Percentiles rank a stretch among this genome's conserved stretches.
Evolutionary conservation across 2,329 filamentous ascomycete species (phyloP).

Genomic region (Microsporum audouinii): DNA sequence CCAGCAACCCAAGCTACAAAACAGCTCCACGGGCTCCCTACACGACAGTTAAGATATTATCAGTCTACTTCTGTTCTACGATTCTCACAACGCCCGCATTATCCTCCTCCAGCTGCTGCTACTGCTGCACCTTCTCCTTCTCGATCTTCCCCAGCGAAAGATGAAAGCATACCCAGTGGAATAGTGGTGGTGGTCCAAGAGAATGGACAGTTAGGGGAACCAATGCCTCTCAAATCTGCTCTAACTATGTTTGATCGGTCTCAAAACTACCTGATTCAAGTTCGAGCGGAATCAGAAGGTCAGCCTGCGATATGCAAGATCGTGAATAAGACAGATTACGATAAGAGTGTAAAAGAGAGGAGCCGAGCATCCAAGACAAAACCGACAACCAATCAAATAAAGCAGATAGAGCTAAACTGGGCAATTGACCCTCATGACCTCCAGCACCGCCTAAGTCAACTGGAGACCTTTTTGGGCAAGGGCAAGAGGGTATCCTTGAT

Average conservation of each 20-base stretch:
- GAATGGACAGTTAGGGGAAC: slow-evolving; percentile 22
- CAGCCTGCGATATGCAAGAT: slow-evolving; percentile 58
- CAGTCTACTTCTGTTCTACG: not conserved
- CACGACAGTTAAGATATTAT: not conserved
- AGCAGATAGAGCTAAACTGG: slow-evolving; percentile 87
- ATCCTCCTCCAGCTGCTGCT: not conserved
- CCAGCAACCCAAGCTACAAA: not conserved
- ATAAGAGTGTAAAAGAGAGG: slow-evolving; percentile 33
- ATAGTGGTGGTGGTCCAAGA: not conserved
- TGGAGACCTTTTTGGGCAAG: slow-evolving; percentile 58
- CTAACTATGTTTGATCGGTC: slow-evolving; percentile 39
- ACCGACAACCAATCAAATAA: slow-evolving; percentile 36
- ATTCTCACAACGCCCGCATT: not conserved
- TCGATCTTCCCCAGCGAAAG: not conserved
- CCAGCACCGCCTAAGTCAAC: slow-evolving; percentile 54
- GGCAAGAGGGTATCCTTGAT: slow-evolving; percentile 65
- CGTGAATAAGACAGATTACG: slow-evolving; percentile 43
- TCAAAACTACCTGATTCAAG: slow-evolving; percentile 42
- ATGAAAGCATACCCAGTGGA: not conserved
- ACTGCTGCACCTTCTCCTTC: not conserved
- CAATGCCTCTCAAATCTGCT: slow-evolving; percentile 20
- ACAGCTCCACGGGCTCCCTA: not conserved
- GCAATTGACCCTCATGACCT: slow-evolving; percentile 68
- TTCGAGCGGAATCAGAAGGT: slow-evolving; percentile 27
- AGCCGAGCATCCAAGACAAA: slow-evolving; percentile 27